Conservation (phyloP, 805 yeast species). For the Wickerhamiella nectarea region DNA sequence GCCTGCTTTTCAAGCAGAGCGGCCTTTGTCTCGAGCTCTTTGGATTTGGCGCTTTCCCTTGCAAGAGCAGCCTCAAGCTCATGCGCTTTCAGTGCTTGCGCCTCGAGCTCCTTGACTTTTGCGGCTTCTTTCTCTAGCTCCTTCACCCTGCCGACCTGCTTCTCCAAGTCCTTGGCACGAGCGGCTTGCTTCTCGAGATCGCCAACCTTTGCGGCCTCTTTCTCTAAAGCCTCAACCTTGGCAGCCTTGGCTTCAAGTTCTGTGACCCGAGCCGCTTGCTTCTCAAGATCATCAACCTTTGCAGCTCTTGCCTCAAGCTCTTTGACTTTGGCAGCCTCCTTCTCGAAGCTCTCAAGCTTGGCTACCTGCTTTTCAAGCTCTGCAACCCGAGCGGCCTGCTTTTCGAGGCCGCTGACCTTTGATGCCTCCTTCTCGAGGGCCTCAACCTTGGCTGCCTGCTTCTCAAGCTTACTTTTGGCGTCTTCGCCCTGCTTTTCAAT, state of each 20-base stretch:
- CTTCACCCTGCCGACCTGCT: not conserved
- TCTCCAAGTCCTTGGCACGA: not conserved
- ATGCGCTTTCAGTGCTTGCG: no score
- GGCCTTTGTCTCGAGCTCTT: no score
- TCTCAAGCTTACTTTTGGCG: not conserved
- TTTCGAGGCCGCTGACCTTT: not conserved
- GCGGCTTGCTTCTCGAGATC: no score
- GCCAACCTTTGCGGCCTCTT: constrained; percentile 1
- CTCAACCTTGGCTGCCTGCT: not conserved
- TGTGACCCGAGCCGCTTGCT: constrained; percentile 7
- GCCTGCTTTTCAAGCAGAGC: not conserved
- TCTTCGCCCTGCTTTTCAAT: not conserved
- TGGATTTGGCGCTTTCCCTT: no score
- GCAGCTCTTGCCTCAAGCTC: not conserved
- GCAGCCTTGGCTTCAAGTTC: constrained; percentile 1
- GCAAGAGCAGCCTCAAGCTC: not conserved
- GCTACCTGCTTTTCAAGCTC: not conserved
- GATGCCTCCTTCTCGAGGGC: not conserved
- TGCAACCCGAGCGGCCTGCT: not conserved
- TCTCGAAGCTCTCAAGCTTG: not conserved
- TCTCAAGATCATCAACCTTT: constrained; percentile 7
- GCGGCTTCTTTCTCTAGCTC: constrained; percentile 2
- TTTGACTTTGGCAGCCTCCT: not conserved
- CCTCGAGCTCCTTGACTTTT: not conserved
- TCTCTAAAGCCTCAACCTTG: not conserved